Evolutionary conservation across 2,329 filamentous ascomycete genomes (phyloP).

Genomic region (Sporothrix variecibatus): DNA sequence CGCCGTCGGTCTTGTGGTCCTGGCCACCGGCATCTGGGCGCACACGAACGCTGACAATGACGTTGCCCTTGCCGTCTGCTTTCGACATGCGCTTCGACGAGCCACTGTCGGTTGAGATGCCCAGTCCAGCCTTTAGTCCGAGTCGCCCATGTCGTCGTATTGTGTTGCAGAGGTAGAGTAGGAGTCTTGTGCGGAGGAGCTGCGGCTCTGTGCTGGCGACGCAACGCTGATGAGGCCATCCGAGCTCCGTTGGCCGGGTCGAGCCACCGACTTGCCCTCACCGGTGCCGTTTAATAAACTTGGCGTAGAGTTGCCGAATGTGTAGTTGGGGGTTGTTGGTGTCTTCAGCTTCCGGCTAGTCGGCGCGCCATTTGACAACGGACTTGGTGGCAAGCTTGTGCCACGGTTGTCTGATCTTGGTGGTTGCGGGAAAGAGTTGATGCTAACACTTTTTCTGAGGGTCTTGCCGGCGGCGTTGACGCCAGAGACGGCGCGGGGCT

Average conservation of each 20-base stretch:
- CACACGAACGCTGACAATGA: conserved; percentile 91
- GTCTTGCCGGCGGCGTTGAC: conserved; percentile 65
- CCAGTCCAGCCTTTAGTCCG: conserved; percentile 37
- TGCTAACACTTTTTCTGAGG: conserved; percentile 85
- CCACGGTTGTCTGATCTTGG: conserved; percentile 66
- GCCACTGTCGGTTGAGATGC: conserved; percentile 30
- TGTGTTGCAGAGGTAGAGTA: conserved; percentile 89
- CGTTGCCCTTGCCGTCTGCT: conserved; percentile 83
- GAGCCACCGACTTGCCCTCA: conserved; percentile 72
- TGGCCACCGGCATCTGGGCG: conserved; percentile 75
- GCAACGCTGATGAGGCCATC: conserved; percentile 75
- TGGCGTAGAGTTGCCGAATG: conserved; percentile 58
- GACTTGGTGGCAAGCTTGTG: conserved; percentile 64
- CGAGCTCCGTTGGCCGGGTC: conserved; percentile 64
- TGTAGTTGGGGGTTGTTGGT: conserved; percentile 56
- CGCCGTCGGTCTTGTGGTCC: conserved; percentile 67
- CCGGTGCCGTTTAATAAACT: conserved; percentile 78
- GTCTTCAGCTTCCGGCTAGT: conserved; percentile 56
- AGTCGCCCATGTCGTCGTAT: conserved; percentile 75
- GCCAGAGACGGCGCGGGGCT: conserved; percentile 56
- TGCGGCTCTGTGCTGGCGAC: conserved; percentile 84
- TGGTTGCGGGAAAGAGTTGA: conserved; percentile 90
- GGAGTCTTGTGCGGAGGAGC: conserved; percentile 88
- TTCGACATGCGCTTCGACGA: conserved; percentile 55
- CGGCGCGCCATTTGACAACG: conserved; percentile 55